phyloP scores from a whole-genome alignment of 208 protist genomes.

The Crithidia brevicula region DNA sequence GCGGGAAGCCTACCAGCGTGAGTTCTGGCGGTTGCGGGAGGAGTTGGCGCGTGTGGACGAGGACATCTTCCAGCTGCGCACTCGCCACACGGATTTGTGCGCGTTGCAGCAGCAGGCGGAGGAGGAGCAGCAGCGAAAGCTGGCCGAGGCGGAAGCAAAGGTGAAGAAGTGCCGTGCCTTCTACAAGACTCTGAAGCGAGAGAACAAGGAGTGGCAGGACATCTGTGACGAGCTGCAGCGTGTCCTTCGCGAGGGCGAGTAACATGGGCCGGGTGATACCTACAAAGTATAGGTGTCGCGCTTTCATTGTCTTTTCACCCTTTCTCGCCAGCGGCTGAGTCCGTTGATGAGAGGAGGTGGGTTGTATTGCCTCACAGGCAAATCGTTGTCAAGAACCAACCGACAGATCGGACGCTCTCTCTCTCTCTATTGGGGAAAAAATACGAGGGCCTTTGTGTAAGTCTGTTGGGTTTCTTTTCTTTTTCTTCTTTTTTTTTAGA shows the following conservation, averaged over 20 bases:
- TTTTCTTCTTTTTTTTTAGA: not conserved
- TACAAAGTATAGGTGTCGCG: no score
- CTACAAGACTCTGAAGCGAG: slow-evolving; percentile 42
- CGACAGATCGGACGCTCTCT: no score
- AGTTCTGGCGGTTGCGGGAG: slow-evolving; percentile 56
- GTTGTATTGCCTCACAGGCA: no score
- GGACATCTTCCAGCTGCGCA: slow-evolving; percentile 38
- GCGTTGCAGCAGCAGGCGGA: slow-evolving; percentile 15
- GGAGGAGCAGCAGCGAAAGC: slow-evolving; percentile 21
- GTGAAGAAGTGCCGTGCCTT: slow-evolving; percentile 38
- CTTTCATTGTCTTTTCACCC: not conserved
- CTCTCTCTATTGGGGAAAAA: no score
- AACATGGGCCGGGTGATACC: no score
- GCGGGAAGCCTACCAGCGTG: slow-evolving; percentile 26
- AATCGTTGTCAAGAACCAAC: no score
- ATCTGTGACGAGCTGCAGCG: slow-evolving; percentile 52
- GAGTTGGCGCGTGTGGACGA: slow-evolving; percentile 52
- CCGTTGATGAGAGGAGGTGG: not conserved
- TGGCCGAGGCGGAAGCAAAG: slow-evolving; percentile 49
- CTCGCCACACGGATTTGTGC: slow-evolving; percentile 34
- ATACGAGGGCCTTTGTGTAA: not conserved
- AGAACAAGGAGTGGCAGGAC: slow-evolving; percentile 62
- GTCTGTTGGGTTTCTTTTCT: not conserved
- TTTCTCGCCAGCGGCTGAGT: not conserved
- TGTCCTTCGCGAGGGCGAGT: slow-evolving; percentile 20